Conservation (phyloP, 2,329 filamentous ascomycete genomes). For the Fonsecaea multimorphosa region DNA sequence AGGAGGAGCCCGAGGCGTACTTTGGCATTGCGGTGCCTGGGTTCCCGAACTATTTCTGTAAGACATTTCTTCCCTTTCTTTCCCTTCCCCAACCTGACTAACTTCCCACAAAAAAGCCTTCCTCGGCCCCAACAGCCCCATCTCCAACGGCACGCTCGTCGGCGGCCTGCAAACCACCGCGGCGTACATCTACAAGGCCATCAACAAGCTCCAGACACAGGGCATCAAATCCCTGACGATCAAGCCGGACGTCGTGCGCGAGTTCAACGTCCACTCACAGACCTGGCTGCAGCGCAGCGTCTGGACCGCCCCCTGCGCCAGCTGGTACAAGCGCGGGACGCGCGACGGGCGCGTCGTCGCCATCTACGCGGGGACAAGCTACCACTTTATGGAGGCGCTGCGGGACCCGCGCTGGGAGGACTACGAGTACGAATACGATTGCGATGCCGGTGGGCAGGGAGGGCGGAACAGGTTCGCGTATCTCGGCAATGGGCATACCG, state of each 20-base stretch:
- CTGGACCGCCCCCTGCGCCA: conserved; percentile 23
- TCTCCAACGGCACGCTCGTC: conserved; percentile 40
- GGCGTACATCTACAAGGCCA: conserved; percentile 41
- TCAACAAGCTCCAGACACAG: conserved; percentile 28
- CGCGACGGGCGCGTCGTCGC: conserved; percentile 22
- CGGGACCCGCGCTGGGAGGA: conserved; percentile 48
- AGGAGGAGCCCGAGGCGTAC: conserved; percentile 39
- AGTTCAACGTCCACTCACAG: conserved; percentile 26
- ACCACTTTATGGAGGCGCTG: conserved; percentile 46
- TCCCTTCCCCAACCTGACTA: background rate
- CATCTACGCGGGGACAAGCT: conserved; percentile 34
- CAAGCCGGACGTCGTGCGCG: conserved; percentile 18
- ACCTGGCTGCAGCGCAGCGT: conserved; percentile 23
- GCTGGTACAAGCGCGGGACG: conserved; percentile 28
- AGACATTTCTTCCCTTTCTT: background rate
- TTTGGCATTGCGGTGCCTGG: conserved; percentile 36
- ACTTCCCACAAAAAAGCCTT: conserved; percentile 30
- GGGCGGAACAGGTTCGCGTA: conserved; percentile 47
- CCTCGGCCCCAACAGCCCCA: conserved; percentile 43
- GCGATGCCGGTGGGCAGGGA: conserved; percentile 15
- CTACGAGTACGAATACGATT: conserved; percentile 44
- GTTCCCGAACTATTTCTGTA: conserved; percentile 44
- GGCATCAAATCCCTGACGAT: conserved; percentile 27
- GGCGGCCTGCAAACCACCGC: conserved; percentile 37
- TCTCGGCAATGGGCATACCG: conserved; percentile 53